phyloP scores from a whole-genome alignment of 2,329 filamentous ascomycete genomes.

The Mollisia scopiformis region DNA sequence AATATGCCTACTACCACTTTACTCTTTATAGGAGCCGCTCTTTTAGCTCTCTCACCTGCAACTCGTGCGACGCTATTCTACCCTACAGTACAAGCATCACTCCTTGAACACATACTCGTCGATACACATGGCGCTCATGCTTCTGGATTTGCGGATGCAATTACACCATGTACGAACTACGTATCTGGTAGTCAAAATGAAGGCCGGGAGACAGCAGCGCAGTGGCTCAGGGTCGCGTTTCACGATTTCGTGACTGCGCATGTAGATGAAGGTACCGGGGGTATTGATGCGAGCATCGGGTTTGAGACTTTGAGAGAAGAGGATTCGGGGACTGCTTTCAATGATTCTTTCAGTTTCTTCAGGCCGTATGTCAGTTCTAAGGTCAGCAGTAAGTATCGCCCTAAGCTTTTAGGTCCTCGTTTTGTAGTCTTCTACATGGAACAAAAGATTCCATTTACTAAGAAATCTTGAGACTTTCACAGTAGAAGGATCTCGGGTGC shows the following conservation, averaged over 20 bases:
- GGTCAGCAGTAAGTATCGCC: slow-evolving; percentile 11
- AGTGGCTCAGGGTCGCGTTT: slow-evolving; percentile 63
- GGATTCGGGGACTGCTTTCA: slow-evolving; percentile 58
- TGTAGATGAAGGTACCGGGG: slow-evolving; percentile 49
- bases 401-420: too few species aligned
- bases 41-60: background rate
- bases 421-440: too few species aligned
- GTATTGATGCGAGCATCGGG: slow-evolving; percentile 61
- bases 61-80: slow-evolving; percentile 23
- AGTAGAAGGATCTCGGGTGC: too few species aligned
- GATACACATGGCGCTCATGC: slow-evolving; percentile 26
- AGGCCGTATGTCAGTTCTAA: slow-evolving; percentile 22
- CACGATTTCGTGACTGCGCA: slow-evolving; percentile 63
- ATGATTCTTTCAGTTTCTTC: slow-evolving; percentile 27
- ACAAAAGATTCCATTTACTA: too few species aligned
- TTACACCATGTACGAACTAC: slow-evolving; percentile 59
- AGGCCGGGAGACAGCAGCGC: slow-evolving; percentile 59
- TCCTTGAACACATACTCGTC: slow-evolving; percentile 28
- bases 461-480: too few species aligned
- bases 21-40: background rate
- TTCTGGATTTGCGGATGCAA: slow-evolving; percentile 51
- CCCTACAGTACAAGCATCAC: slow-evolving; percentile 21
- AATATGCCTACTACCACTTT: background rate
- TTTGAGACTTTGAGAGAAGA: slow-evolving; percentile 59
- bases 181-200: slow-evolving; percentile 51